phyloP scores from a whole-genome alignment of 345 rosid genomes.

The Linum tenue region DNA sequence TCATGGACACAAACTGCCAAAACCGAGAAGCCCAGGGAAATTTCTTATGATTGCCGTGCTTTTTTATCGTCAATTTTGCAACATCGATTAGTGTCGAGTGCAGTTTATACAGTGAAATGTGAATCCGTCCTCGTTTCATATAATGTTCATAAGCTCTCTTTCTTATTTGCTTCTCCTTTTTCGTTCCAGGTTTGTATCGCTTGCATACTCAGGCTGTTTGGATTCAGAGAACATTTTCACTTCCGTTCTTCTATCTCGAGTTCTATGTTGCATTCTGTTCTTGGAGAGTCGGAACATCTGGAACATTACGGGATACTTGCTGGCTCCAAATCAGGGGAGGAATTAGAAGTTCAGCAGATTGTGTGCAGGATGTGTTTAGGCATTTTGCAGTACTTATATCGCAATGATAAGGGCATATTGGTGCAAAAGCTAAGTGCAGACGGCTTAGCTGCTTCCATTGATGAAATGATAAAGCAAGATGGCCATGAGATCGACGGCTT shows the following conservation, averaged over 20 bases:
- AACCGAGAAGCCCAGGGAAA: background rate
- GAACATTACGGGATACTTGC: slow-evolving; percentile 7
- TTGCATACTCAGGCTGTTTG: slow-evolving; percentile 63
- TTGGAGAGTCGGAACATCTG: slow-evolving; percentile 9
- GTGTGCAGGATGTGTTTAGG: slow-evolving; percentile 71
- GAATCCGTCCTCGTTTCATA: background rate
- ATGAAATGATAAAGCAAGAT: slow-evolving; percentile 49
- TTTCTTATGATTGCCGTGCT: background rate
- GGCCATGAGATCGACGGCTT: slow-evolving; percentile 57
- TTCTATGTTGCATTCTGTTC: slow-evolving; percentile 22
- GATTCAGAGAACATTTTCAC: slow-evolving; percentile 27
- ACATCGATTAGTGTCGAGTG: too few relatives aligned
- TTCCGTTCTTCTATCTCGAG: slow-evolving; percentile 22
- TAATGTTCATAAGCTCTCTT: background rate
- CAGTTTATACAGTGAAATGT: background rate
- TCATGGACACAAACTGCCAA: background rate
- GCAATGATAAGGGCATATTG: slow-evolving; percentile 29
- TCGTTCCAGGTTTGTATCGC: slow-evolving; percentile 55
- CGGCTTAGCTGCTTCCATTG: slow-evolving; percentile 38
- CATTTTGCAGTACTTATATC: slow-evolving; percentile 51
- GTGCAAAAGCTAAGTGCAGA: slow-evolving; percentile 29
- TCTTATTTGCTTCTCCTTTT: slow-evolving; percentile 1
- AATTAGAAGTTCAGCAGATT: slow-evolving; percentile 23
- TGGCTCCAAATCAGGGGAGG: slow-evolving; percentile 2
- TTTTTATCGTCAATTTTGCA: too few relatives aligned